phyloP scores from a whole-genome alignment of 139 green algal genomes.

The Tetradesmus obliquus region DNA sequence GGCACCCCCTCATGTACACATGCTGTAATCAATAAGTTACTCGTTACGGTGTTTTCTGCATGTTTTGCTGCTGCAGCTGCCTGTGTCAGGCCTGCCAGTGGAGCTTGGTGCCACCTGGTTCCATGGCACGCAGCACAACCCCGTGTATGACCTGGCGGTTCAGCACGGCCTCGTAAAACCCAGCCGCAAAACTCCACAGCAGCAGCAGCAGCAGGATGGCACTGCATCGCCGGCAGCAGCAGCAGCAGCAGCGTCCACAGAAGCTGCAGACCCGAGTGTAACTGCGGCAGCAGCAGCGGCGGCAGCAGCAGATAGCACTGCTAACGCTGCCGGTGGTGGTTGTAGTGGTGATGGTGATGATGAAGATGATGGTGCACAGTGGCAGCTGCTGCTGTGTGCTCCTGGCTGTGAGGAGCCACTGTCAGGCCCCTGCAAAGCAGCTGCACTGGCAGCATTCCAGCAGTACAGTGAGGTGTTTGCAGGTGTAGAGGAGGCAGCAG shows the following conservation, averaged over 20 bases:
- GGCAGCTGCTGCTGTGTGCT: slow-evolving; percentile 3
- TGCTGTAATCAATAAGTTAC: too few relatives aligned
- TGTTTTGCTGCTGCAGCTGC: slow-evolving; percentile 38
- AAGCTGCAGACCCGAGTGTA: neutral
- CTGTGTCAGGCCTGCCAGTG: slow-evolving; percentile 21
- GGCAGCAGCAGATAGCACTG: slow-evolving; percentile 11
- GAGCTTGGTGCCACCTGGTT: slow-evolving; percentile 61
- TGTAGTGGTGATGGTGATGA: neutral
- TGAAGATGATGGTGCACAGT: neutral
- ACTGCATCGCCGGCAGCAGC: neutral
- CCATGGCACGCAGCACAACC: slow-evolving; percentile 55
- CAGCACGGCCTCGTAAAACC: slow-evolving; percentile 40
- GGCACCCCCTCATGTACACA: slow-evolving; percentile 14
- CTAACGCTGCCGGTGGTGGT: neutral
- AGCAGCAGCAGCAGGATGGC: slow-evolving; percentile 18
- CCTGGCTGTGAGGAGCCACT: neutral
- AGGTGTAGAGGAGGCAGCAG: neutral
- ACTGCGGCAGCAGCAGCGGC: neutral
- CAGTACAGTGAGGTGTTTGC: slow-evolving; percentile 25
- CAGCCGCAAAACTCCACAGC: neutral
- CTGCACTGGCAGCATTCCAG: slow-evolving; percentile 23
- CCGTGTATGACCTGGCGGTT: slow-evolving; percentile 56
- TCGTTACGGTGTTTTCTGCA: too few relatives aligned
- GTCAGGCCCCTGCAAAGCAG: neutral
- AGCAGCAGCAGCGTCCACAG: neutral